Evolutionary conservation across 2,329 filamentous ascomycete genomes (phyloP).

Genomic region (Bipolaris gigantea): DNA sequence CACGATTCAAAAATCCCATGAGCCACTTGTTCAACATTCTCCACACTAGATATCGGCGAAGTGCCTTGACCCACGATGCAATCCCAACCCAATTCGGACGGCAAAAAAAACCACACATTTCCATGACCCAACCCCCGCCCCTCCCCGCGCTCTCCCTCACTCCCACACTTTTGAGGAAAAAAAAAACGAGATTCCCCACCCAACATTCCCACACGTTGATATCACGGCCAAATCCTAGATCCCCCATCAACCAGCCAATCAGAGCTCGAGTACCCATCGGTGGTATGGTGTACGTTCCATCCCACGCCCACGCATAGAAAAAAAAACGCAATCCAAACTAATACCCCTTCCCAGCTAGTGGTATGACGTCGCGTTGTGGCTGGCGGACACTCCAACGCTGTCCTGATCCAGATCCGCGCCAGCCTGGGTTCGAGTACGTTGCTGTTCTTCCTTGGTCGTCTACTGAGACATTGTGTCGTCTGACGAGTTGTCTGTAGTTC

Average conservation of each 20-base stretch:
- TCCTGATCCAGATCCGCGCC: constrained; percentile 30
- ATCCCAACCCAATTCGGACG: no score
- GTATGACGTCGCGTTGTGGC: constrained; percentile 38
- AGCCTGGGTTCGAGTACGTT: constrained; percentile 35
- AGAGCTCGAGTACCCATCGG: constrained; percentile 12
- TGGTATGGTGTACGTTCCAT: constrained; percentile 19
- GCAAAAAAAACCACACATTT: no score
- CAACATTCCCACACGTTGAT: neutral
- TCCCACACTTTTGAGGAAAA: no score
- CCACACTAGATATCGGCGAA: no score
- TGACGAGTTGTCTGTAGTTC: constrained; percentile 23
- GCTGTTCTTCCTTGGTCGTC: neutral
- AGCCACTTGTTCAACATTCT: no score
- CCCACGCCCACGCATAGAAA: no score
- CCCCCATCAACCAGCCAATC: neutral
- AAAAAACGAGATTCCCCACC: no score
- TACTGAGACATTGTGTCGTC: constrained; percentile 14
- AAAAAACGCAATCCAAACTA: neutral
- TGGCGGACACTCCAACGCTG: constrained; percentile 20
- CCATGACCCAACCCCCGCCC: no score
- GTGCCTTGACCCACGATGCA: no score
- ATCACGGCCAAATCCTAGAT: neutral
- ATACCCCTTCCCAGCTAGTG: constrained; percentile 20
- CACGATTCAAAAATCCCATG: no score
- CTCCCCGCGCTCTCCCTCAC: no score